Evolutionary conservation across 768 basidiomycete species (phyloP).

Genomic region (Rhodocollybia butyracea): DNA sequence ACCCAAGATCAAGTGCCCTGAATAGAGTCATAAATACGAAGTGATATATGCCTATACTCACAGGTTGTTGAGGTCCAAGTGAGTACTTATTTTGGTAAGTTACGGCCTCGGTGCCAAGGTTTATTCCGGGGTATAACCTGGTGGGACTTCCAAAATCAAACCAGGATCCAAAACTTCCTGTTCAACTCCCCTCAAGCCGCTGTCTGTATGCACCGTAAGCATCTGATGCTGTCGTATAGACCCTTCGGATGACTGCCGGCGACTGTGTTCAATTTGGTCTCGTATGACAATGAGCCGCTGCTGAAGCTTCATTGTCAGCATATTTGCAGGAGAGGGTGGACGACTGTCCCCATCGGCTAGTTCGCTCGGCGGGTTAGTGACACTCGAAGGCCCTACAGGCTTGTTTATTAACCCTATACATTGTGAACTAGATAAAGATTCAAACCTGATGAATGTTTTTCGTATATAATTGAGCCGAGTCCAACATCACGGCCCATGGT

Average conservation of each 20-base stretch:
- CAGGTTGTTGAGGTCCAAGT: too few species aligned
- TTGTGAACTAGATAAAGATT: too few species aligned
- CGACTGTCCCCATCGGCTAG: not conserved
- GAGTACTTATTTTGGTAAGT: too few species aligned
- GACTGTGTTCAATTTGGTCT: not conserved
- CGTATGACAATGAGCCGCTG: constrained; percentile 2
- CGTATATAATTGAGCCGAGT: too few species aligned
- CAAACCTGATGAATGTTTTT: too few species aligned
- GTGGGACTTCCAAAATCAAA: not conserved
- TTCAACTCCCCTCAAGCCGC: not conserved
- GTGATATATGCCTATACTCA: too few species aligned
- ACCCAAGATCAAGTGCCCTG: too few species aligned
- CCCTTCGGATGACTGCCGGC: not conserved
- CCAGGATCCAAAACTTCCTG: not conserved
- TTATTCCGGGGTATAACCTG: constrained; percentile 7
- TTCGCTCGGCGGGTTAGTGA: not conserved
- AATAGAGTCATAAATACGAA: too few species aligned
- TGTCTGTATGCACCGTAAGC: constrained; percentile 4
- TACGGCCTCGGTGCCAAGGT: too few species aligned
- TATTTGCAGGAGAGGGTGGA: not conserved
- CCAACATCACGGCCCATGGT: too few species aligned
- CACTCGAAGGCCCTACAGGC: too few species aligned
- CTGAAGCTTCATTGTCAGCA: not conserved
- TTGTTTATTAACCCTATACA: too few species aligned
- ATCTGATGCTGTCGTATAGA: not conserved